These are phyloP conservation scores for Tolypocladium album DNA, from an alignment of 2,329 filamentous ascomycete species.

Conservation along the genomic window DNA sequence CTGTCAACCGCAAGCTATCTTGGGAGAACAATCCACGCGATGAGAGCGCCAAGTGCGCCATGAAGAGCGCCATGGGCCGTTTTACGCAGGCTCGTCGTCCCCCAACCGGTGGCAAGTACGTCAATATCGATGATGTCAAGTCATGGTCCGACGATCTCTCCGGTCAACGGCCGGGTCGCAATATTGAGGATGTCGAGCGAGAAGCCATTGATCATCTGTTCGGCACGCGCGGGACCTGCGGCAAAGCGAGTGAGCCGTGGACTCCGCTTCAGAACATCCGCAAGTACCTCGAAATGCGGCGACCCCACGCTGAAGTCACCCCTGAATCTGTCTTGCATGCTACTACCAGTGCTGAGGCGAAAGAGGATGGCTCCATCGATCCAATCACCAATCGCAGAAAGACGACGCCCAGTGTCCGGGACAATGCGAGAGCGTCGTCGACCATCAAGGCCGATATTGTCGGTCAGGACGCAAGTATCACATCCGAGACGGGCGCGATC, in stretches of 20 bases:
- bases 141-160: slow-evolving; percentile 25
- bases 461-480: not conserved
- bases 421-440: too few relatives aligned
- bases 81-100: slow-evolving; percentile 22
- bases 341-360: slow-evolving; percentile 9
- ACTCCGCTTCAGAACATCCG: slow-evolving; percentile 22
- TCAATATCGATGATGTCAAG: slow-evolving; percentile 23
- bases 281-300: slow-evolving; percentile 16
- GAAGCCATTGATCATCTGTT: slow-evolving; percentile 33
- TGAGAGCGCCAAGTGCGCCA: slow-evolving; percentile 21
- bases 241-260: slow-evolving; percentile 15
- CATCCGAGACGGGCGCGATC: not conserved
- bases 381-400: slow-evolving; percentile 47
- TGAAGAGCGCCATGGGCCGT: slow-evolving; percentile 30
- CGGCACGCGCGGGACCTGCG: slow-evolving; percentile 14
- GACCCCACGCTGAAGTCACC: slow-evolving; percentile 8
- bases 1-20: slow-evolving; percentile 29
- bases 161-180: slow-evolving; percentile 26
- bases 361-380: slow-evolving; percentile 29
- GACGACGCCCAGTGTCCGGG: not conserved
- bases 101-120: slow-evolving; percentile 18
- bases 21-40: slow-evolving; percentile 31
- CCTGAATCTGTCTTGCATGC: slow-evolving; percentile 13
- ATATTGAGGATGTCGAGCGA: slow-evolving; percentile 33
- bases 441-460: not conserved